Evolutionary conservation across 2,329 filamentous ascomycete genomes (phyloP), one percentile per base, ranked within the genome.

Genomic region (Botryotinia globosa): DNA sequence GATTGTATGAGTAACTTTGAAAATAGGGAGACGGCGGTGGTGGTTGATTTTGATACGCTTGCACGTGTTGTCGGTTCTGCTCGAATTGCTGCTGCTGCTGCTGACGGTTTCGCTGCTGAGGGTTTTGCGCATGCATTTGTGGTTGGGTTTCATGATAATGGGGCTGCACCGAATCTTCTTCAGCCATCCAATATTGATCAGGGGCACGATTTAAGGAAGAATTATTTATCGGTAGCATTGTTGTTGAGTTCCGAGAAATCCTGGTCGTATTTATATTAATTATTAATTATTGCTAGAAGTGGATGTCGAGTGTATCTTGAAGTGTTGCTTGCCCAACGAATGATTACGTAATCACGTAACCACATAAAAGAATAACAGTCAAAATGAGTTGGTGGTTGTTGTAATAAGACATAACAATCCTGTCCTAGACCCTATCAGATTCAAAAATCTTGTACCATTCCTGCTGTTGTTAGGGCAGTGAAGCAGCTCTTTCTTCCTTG

Each of bases 31-130:
- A 16, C 18, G 25, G 45, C 22, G 18, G 48, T 22, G 48, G 34
- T 39, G 16, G 8, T 29, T 56, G 65, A 7, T 20, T 67, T 67
- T 54, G 65, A 56, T 54, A n/a, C 48, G 39, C 39, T 22, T 42
- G 65, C 65, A 67, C 34, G 48, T 67, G 65, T 5, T 67, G n/a
- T 42, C 16, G 16, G 20, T 56, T 67, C n/a, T 67, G 16, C 64
- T 67, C 45, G 25, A 54, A 67, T 42, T 29, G 45, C 25, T 66
- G 45, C 7, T 29, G 45, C 7, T 29, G 64, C n/a, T 42, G 65
- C n/a, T 56, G 34, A 20, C 42, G 16, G 56, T 22, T 32, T 56
- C 48, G 25, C 22, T 22, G 48, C 32, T 37, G 4, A 18, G 5
- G 29, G n/a, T 67, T 39, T 56, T 42, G 48, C n/a, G n/a, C 54